Percentiles rank a stretch among this genome's conserved stretches.
Evolutionary conservation across 495 filamentous ascomycete species (phyloP).

Genomic region (Annulohypoxylon bovei): DNA sequence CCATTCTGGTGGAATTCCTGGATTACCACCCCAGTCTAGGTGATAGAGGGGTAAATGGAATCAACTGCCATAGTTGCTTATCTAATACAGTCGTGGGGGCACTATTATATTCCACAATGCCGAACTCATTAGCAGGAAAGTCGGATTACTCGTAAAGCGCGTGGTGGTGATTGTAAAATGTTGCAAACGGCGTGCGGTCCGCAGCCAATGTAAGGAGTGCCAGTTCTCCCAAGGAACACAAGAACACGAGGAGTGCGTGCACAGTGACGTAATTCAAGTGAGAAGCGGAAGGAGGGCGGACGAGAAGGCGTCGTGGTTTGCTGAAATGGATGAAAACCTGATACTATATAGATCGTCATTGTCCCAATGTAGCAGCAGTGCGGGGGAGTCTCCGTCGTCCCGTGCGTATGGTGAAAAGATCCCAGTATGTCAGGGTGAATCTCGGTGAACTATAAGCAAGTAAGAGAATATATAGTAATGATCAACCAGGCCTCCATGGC

Average conservation of each 20-base stretch:
- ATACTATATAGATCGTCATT: neutral
- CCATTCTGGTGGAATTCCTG: too few relatives aligned
- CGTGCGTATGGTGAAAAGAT: neutral
- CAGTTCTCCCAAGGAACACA: neutral
- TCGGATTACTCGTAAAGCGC: neutral
- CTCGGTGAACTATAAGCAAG: neutral
- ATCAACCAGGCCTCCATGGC: neutral
- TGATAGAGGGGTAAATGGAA: too few relatives aligned
- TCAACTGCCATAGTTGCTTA: too few relatives aligned
- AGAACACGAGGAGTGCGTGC: neutral
- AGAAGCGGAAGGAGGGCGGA: neutral
- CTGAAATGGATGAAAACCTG: neutral
- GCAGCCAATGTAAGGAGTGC: neutral
- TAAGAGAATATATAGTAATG: neutral
- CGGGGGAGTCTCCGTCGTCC: constrained; percentile 6
- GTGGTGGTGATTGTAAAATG: neutral
- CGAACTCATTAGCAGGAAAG: neutral
- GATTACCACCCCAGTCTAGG: too few relatives aligned
- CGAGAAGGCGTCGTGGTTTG: neutral
- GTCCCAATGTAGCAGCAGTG: too few relatives aligned
- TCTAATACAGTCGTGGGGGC: too few relatives aligned
- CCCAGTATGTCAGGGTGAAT: neutral
- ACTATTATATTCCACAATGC: too few relatives aligned
- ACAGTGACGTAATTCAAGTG: neutral
- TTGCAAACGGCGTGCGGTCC: neutral